Evolutionary conservation across 495 filamentous ascomycete species (phyloP), one percentile per base, ranked within the genome.

Genomic region (Acidomyces sp.): DNA sequence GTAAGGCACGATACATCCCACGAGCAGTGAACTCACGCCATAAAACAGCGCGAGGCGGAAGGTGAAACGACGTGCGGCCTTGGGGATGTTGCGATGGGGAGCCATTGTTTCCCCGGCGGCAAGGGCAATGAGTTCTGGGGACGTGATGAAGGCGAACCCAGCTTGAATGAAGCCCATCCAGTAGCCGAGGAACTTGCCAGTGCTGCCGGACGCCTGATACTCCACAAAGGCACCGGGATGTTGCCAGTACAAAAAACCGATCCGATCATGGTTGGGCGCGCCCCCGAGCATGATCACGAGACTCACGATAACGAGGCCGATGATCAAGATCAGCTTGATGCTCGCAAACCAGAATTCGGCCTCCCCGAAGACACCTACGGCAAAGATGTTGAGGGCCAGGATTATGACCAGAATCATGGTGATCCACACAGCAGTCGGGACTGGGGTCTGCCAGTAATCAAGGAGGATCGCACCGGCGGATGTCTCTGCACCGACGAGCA

Each of bases 1-100:
- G 31, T 50, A 56, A 0, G 58, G 58, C n/a, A 71, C 66, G 30
- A 71, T 65, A 3, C 76, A 67, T 38, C 74, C 74, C 46, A 76
- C 74, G 1, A 65, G 65, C 15, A 78, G 58, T 1, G 66, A 67
- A n/a, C 62, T 71, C 18, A 75, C 40, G 24, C 62, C 51, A 60
- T 93, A 92, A 67, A 94, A 92, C 65, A 92, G 71, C 35, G 78
- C 57, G 54, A 94, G 81, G 37, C 85, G 80, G 68, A 80, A 87
- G 58, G 92, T 85, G 43, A 83, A 82, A 39, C 84, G 74, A 26
- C 78, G 77, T 3, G 77, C 78, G 3, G 85, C 85, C 47, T 71
- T 70, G 36, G 85, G 85, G 44, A 93, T 75, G 42, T 82, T 78
- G 51, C 72, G 75, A 19, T 76, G 66, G 1, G 85, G 85, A 43